These are phyloP conservation scores for Penicillium malachiteum DNA, from an alignment of 495 filamentous ascomycete species.

Conservation along the genomic window DNA sequence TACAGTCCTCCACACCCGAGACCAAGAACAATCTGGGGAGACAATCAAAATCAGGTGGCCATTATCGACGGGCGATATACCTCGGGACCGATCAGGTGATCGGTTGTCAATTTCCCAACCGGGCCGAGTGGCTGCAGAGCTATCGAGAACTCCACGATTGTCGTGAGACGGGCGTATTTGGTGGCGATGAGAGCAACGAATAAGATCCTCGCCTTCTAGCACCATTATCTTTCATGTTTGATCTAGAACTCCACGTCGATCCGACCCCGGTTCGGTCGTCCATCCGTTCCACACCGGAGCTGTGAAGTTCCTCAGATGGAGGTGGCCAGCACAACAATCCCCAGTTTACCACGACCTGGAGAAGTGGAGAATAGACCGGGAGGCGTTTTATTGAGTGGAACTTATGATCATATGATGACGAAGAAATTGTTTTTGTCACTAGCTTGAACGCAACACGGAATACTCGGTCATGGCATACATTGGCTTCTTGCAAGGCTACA, in stretches of 20 bases:
- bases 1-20: slow-evolving; percentile 10
- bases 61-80: slow-evolving; percentile 21
- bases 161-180: neutral
- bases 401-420: no score
- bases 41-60: slow-evolving; percentile 18
- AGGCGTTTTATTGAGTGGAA: no score
- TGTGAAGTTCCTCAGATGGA: slow-evolving; percentile 3
- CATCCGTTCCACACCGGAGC: slow-evolving; percentile 8
- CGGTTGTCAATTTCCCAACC: slow-evolving; percentile 14
- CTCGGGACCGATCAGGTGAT: slow-evolving; percentile 26
- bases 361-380: no score
- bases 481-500: no score
- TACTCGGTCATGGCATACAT: no score
- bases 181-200: slow-evolving; percentile 11
- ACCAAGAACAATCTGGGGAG: slow-evolving; percentile 6
- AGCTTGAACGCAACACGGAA: no score
- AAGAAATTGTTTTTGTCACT: no score
- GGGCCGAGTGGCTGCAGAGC: slow-evolving; percentile 23
- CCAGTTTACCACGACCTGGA: neutral
- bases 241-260: slow-evolving; percentile 10
- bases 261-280: slow-evolving; percentile 8
- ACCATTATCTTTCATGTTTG: neutral
- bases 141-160: slow-evolving; percentile 10
- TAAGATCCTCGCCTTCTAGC: neutral
- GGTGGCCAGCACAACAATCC: slow-evolving; percentile 1